Evolutionary conservation across 352 stramenopile species (phyloP).

Genomic region (Pythium rishiriense): DNA sequence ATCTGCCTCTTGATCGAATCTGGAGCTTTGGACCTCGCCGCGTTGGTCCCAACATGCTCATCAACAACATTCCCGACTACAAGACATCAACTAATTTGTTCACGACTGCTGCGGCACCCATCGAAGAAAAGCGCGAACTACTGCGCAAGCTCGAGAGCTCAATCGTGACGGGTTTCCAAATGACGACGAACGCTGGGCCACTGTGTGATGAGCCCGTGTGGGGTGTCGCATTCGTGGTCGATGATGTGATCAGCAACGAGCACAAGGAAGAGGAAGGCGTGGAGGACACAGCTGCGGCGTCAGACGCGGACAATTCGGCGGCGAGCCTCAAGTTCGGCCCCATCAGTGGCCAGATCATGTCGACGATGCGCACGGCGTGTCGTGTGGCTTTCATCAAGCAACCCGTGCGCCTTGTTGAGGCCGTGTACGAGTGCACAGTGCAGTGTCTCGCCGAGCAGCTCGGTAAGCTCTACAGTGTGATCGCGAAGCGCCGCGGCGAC

Average conservation of each 20-base stretch:
- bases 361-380: constrained; percentile 71
- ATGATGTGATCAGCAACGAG: constrained; percentile 64
- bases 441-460: constrained; percentile 90
- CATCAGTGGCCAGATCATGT: constrained; percentile 82
- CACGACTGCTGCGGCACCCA: neutral
- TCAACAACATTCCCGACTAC: constrained; percentile 69
- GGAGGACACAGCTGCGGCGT: neutral
- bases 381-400: constrained; percentile 80
- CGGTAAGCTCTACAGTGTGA: constrained; percentile 93
- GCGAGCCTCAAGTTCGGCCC: constrained; percentile 51
- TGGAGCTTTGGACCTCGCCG: constrained; percentile 79
- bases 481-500: constrained; percentile 92
- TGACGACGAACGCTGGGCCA: constrained; percentile 76
- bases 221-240: constrained; percentile 87
- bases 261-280: constrained; percentile 1
- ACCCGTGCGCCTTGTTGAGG: constrained; percentile 90
- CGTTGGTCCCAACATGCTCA: constrained; percentile 71
- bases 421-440: constrained; percentile 89
- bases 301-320: neutral
- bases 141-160: constrained; percentile 77
- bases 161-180: constrained; percentile 83
- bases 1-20: constrained; percentile 51
- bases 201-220: constrained; percentile 91
- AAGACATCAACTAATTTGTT: constrained; percentile 20
- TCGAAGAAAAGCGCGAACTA: constrained; percentile 10